Evolutionary conservation across 148 eudicot species (phyloP).

Genomic region (Rhododendron kiyosumense): DNA sequence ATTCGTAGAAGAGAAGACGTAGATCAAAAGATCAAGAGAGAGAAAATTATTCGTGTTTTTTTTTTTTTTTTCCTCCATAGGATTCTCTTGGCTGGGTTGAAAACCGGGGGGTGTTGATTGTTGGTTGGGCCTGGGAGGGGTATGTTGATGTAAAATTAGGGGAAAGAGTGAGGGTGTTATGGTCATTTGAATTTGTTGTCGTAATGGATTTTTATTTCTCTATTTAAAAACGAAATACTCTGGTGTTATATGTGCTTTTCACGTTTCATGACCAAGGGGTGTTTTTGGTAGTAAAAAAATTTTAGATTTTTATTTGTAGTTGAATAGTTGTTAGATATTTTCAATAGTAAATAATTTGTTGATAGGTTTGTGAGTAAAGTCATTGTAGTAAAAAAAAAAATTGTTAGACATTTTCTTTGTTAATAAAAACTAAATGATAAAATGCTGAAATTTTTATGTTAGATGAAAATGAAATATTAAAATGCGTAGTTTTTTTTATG

Average conservation of each 20-base stretch:
- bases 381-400: too few species aligned
- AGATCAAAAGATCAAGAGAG: background rate
- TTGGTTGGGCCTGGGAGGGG: background rate
- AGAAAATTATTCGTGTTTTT: background rate
- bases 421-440: too few species aligned
- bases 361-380: too few species aligned
- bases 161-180: constrained; percentile 1
- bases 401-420: too few species aligned
- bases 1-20: background rate
- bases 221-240: background rate
- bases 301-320: too few species aligned
- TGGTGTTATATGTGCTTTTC: background rate
- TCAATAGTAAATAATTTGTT: too few species aligned
- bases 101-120: background rate
- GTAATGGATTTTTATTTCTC: background rate
- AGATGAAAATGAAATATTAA: too few species aligned
- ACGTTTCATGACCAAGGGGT: background rate
- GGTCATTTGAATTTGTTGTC: constrained; percentile 4
- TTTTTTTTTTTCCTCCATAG: background rate
- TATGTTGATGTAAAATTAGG: constrained; percentile 3
- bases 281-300: too few species aligned
- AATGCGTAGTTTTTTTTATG: too few species aligned
- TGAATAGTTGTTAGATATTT: too few species aligned
- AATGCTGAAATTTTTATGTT: too few species aligned
- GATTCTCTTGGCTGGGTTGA: background rate